Evolutionary conservation across 108 stramenopile genomes (phyloP).

Genomic region (Asterionellopsis glacialis): DNA sequence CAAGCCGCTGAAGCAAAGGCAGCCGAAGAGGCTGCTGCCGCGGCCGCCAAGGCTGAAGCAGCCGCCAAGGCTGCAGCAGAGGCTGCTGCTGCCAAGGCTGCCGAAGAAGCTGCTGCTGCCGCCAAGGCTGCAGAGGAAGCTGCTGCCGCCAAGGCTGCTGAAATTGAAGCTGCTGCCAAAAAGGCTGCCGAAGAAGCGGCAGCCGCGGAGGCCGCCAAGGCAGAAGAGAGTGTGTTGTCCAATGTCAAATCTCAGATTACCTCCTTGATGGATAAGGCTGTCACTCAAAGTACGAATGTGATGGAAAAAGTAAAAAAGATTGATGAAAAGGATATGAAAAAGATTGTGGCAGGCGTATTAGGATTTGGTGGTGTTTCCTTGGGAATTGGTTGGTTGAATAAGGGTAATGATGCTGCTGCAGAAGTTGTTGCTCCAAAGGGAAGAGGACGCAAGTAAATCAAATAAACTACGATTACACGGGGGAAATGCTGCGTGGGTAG

Average conservation of each 20-base stretch:
- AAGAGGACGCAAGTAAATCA: no score
- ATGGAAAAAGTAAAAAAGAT: neutral
- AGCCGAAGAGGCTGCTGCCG: neutral
- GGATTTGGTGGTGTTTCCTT: neutral
- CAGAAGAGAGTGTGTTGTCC: neutral
- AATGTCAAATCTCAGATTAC: neutral
- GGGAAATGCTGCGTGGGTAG: no score
- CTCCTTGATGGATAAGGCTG: neutral
- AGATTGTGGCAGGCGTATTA: neutral
- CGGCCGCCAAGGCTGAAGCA: neutral
- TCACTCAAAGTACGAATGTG: neutral
- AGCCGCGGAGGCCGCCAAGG: neutral
- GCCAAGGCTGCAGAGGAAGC: neutral
- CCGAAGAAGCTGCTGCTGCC: neutral
- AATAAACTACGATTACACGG: no score
- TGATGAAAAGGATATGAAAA: neutral
- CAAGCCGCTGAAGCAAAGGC: neutral
- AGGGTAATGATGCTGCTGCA: no score
- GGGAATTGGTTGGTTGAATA: neutral
- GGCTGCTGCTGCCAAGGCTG: constrained; percentile 3
- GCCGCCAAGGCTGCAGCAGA: neutral
- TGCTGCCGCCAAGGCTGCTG: neutral
- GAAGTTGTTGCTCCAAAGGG: no score
- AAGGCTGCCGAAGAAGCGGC: neutral
- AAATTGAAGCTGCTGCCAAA: neutral